These are phyloP conservation scores for Debaryomycetaceae sp. DNA, from an alignment of 1,139 yeast species.

Conservation along the genomic window DNA sequence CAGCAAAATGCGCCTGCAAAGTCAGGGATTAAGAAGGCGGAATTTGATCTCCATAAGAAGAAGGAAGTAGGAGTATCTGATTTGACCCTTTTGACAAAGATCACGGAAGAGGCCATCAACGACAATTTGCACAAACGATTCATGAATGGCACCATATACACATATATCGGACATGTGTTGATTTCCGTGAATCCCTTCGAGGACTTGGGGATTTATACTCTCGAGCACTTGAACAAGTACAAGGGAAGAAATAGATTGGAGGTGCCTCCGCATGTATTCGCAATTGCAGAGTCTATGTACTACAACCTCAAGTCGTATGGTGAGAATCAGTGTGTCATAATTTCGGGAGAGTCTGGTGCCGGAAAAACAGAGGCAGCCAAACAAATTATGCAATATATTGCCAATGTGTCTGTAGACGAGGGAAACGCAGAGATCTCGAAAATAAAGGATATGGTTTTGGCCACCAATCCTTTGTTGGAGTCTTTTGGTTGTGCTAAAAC, in stretches of 20 bases:
- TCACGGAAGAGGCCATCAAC: slow-evolving; percentile 89
- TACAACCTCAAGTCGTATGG: slow-evolving; percentile 92
- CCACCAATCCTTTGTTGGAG: slow-evolving; percentile 94
- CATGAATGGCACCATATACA: slow-evolving; percentile 84
- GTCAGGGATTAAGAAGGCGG: slow-evolving; percentile 80
- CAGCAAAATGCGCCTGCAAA: slow-evolving; percentile 55
- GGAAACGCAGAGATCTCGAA: slow-evolving; percentile 54
- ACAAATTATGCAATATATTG: slow-evolving; percentile 97
- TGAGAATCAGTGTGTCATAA: slow-evolving; percentile 96
- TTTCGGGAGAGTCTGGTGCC: slow-evolving; percentile 98
- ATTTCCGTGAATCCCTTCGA: slow-evolving; percentile 96
- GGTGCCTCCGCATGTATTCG: slow-evolving; percentile 98
- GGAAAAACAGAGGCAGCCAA: slow-evolving; percentile 99
- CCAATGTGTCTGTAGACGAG: slow-evolving; percentile 61
- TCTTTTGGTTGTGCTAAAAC: slow-evolving; percentile 99
- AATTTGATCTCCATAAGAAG: slow-evolving; percentile 82
- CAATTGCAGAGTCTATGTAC: slow-evolving; percentile 96
- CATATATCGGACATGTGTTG: slow-evolving; percentile 82
- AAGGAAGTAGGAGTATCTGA: slow-evolving; percentile 98
- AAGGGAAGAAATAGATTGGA: slow-evolving; percentile 92
- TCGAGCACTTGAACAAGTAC: slow-evolving; percentile 67
- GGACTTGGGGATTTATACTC: slow-evolving; percentile 92
- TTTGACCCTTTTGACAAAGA: slow-evolving; percentile 81
- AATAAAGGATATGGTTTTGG: slow-evolving; percentile 95
- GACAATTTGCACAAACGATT: slow-evolving; percentile 88